These are phyloP conservation scores for Boletus patriciae DNA, from an alignment of 768 basidiomycete species.

Conservation along the genomic window DNA sequence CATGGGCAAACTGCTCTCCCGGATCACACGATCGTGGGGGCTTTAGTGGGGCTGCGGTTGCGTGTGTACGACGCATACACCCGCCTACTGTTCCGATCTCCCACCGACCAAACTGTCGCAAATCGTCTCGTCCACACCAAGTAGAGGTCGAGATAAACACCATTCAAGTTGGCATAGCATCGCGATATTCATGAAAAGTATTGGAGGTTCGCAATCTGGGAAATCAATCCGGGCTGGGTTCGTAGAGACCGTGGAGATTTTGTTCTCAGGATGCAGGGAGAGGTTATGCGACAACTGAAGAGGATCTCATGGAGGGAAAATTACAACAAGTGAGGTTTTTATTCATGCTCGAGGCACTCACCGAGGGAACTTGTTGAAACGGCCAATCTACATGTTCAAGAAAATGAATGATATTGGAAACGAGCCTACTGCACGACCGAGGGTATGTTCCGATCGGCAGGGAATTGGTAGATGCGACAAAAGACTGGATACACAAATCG, in stretches of 20 bases:
- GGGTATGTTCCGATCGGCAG: neutral
- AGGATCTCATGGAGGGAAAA: neutral
- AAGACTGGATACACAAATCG: neutral
- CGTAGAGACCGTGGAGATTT: neutral
- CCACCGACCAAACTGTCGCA: too few relatives aligned
- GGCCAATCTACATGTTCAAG: neutral
- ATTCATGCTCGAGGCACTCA: constrained; percentile 9
- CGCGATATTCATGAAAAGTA: neutral
- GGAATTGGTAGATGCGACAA: constrained; percentile 1
- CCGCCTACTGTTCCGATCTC: too few relatives aligned
- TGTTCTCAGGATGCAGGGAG: neutral
- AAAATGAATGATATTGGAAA: constrained; percentile 4
- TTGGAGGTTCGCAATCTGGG: too few relatives aligned
- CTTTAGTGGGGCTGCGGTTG: too few relatives aligned
- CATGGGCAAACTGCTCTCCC: too few relatives aligned
- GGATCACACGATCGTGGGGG: too few relatives aligned
- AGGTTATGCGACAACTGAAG: neutral
- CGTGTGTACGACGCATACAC: too few relatives aligned
- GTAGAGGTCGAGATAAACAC: neutral
- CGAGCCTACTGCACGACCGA: neutral
- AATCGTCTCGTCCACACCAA: too few relatives aligned
- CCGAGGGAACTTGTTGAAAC: neutral
- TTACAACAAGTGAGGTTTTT: neutral
- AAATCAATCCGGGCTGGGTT: too few relatives aligned
- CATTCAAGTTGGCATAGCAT: too few relatives aligned